Evolutionary conservation across 2,329 filamentous ascomycete species (phyloP).

Genomic region (Fusarium aywerte): DNA sequence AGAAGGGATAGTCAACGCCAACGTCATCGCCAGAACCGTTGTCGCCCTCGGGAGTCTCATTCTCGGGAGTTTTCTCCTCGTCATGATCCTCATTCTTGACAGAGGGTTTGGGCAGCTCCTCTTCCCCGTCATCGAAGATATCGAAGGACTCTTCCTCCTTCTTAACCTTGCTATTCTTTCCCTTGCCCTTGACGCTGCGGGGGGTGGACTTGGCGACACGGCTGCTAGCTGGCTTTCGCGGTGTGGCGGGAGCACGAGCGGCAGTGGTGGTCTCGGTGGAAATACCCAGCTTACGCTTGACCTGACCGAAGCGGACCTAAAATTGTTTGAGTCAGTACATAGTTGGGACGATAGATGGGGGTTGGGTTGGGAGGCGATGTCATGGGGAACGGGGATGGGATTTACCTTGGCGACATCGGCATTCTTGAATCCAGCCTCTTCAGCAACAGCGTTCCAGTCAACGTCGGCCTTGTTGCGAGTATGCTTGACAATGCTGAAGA

Average conservation of each 20-base stretch:
- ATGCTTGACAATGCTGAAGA: constrained; percentile 58
- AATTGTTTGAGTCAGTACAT: not conserved
- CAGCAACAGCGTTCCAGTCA: constrained; percentile 61
- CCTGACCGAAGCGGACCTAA: constrained; percentile 61
- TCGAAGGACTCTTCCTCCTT: constrained; percentile 35
- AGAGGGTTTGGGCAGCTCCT: constrained; percentile 22
- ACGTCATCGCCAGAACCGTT: constrained; percentile 4
- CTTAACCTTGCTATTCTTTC: constrained; percentile 38
- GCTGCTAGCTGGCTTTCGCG: constrained; percentile 42
- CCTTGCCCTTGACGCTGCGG: constrained; percentile 40
- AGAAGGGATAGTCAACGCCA: constrained; percentile 23
- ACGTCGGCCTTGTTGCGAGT: constrained; percentile 57
- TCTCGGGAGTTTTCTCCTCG: constrained; percentile 35
- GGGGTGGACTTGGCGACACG: constrained; percentile 51
- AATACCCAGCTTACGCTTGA: constrained; percentile 60
- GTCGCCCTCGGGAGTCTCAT: constrained; percentile 9
- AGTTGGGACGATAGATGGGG: not conserved
- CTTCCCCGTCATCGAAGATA: constrained; percentile 24
- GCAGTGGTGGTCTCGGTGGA: constrained; percentile 41
- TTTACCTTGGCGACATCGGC: constrained; percentile 58
- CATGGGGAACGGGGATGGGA: not conserved
- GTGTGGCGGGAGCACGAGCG: constrained; percentile 15
- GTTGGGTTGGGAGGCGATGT: not conserved
- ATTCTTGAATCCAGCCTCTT: constrained; percentile 57
- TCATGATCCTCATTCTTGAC: constrained; percentile 36